phyloP scores from a whole-genome alignment of 306 rosid species.

The Ormosia emarginata region DNA sequence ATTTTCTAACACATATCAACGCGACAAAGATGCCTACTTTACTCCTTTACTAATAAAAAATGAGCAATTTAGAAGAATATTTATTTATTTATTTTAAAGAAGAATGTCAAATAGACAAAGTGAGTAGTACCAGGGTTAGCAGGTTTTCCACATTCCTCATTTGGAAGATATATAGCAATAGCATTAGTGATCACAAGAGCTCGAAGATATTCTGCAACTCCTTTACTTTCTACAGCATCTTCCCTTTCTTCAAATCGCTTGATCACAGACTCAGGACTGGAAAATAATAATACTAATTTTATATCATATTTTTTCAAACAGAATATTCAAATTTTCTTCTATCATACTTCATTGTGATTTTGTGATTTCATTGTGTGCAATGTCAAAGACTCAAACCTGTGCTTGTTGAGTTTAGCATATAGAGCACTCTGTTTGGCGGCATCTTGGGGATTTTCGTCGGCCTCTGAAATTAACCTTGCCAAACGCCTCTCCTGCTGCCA shows the following conservation, averaged over 20 bases:
- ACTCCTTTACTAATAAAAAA: constrained; percentile 5
- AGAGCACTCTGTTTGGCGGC: constrained; percentile 75
- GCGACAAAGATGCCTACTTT: background rate
- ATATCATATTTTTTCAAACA: background rate
- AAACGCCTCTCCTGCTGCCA: constrained; percentile 87
- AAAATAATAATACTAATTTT: background rate
- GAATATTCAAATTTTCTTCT: background rate
- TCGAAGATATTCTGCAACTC: constrained; percentile 95
- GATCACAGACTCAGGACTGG: constrained; percentile 94
- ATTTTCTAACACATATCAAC: background rate
- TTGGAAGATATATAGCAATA: constrained; percentile 83
- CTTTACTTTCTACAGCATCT: constrained; percentile 84
- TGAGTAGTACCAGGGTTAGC: constrained; percentile 65
- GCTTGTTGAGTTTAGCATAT: constrained; percentile 80
- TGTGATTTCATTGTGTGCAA: background rate
- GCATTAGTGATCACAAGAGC: constrained; percentile 89
- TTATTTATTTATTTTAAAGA: background rate
- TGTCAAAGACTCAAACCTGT: constrained; percentile 47
- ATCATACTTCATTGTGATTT: background rate
- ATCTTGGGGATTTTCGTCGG: constrained; percentile 76
- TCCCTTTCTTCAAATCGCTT: constrained; percentile 94
- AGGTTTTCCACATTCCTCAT: constrained; percentile 77
- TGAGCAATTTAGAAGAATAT: background rate
- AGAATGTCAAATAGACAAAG: background rate
- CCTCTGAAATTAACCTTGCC: constrained; percentile 65